Base-by-base conservation (phyloP, 108 stramenopile species). In the Pseudonitzschia pungens region DNA sequence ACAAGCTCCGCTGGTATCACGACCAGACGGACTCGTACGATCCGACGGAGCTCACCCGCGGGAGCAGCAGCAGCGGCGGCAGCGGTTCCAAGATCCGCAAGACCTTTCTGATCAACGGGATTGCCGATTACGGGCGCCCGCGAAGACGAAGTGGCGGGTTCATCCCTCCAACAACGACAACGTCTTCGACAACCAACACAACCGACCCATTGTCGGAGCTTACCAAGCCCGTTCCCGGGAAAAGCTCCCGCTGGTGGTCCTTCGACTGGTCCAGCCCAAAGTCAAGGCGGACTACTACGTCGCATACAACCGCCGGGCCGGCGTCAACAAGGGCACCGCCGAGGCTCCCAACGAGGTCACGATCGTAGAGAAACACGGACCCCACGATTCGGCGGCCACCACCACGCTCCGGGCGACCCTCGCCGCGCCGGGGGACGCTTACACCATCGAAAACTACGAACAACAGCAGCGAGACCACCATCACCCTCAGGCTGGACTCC, bases 1-100 rank as follows among this genome's bases (percentile, higher is more conserved):
- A 54, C 55, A 76, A 87, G 60, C 65, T 84, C 21, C 79, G 79
- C 12, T 87, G 86, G 84, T 87, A 82, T 36, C 50, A 50, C 12
- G 36, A 62, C 20, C 72, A 79, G n/a, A 58, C 57, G 12, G 29
- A 6, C n/a, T 31, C 57, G 15, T 22, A 26, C 57, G 29, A 58
- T 58, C 57, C 57, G 53, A 26, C 21, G 26, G 28, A 21, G 28
- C 0, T 15, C 26, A 27, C 4, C 5, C 8, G 2, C n/a, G 29
- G 28, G 10, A 58, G 27, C 6, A 36, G 4, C 36, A 36, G 4
- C 36, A 2, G 4, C 36, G n/a, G n/a, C 42, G 11, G 6, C 42
- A 6, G 42, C 42, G 9, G 6, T 26, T 33, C 28, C 11, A 11
- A 0, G 10, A 0, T 24, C 32, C 40, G 12, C 26, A 10, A 11